Evolutionary conservation across 805 yeast species (phyloP).

Genomic region (Ogataea degrootiae): DNA sequence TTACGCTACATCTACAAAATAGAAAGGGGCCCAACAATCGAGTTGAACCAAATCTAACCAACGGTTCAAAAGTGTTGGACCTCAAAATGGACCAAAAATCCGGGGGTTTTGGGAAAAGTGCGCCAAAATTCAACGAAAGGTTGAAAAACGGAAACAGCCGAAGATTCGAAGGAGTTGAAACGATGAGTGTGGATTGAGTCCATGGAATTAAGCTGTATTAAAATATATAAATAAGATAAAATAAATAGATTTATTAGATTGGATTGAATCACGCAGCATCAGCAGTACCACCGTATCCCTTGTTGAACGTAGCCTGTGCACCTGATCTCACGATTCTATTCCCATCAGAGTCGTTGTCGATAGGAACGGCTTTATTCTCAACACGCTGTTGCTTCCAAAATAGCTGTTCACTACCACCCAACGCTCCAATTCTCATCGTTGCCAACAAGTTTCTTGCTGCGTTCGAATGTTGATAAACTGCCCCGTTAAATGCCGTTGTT

Average conservation of each 20-base stretch:
- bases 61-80: too few relatives aligned
- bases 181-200: too few relatives aligned
- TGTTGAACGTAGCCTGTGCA: slow-evolving; percentile 45
- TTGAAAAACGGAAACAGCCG: too few relatives aligned
- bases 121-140: too few relatives aligned
- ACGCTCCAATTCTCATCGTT: slow-evolving; percentile 89
- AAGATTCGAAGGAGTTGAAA: too few relatives aligned
- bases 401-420: slow-evolving; percentile 76
- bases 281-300: slow-evolving; percentile 46
- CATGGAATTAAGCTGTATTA: too few relatives aligned
- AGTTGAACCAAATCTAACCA: too few relatives aligned
- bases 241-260: background rate
- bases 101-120: too few relatives aligned
- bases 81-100: too few relatives aligned
- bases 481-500: slow-evolving; percentile 91
- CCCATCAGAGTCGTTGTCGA: slow-evolving; percentile 51
- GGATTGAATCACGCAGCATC: slow-evolving; percentile 45
- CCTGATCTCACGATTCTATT: slow-evolving; percentile 56
- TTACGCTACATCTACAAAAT: too few relatives aligned
- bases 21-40: too few relatives aligned
- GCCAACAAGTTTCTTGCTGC: slow-evolving; percentile 90
- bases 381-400: slow-evolving; percentile 73
- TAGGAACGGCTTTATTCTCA: slow-evolving; percentile 60
- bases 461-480: slow-evolving; percentile 87
- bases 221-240: background rate